phyloP scores from a whole-genome alignment of 208 protist genomes.

The Acanthamoeba sp. region DNA sequence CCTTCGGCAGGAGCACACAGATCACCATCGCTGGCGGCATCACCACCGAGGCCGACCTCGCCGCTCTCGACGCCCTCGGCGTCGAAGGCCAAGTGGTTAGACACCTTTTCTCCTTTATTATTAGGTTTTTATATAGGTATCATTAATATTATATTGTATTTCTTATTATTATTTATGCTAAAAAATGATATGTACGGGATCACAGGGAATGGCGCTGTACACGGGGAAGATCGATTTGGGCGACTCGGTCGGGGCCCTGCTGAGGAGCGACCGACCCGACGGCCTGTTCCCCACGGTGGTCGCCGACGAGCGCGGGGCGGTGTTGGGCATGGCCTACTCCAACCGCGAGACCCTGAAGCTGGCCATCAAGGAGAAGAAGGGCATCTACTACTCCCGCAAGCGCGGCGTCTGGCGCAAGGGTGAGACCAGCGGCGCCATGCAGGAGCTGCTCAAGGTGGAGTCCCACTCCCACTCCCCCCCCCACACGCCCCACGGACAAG shows the following conservation, averaged over 20 bases:
- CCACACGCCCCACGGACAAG: neutral
- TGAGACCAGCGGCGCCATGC: conserved; percentile 83
- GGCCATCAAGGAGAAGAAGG: conserved; percentile 76
- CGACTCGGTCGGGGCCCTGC: conserved; percentile 61
- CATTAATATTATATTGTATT: neutral
- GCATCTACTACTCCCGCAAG: conserved; percentile 86
- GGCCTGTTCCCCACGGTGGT: conserved; percentile 88
- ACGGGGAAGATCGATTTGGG: conserved; percentile 64
- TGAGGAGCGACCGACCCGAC: conserved; percentile 84
- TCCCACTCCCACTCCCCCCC: neutral
- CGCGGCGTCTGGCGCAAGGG: conserved; percentile 89
- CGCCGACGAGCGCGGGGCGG: conserved; percentile 78
- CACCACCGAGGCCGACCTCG: conserved; percentile 74
- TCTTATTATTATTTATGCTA: neutral
- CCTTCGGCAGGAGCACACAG: conserved; percentile 1
- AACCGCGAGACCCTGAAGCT: conserved; percentile 79
- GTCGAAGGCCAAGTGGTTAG: conserved; percentile 76
- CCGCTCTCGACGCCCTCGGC: conserved; percentile 76
- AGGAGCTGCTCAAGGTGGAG: conserved; percentile 47
- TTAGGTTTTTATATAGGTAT: too few species aligned
- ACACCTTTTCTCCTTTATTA: neutral
- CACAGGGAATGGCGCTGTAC: conserved; percentile 76
- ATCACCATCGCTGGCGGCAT: conserved; percentile 79
- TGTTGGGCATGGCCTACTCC: conserved; percentile 88
- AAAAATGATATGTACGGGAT: neutral